Evolutionary conservation across 2,329 filamentous ascomycete genomes (phyloP).

Genomic region (Coniochaeta sp.): DNA sequence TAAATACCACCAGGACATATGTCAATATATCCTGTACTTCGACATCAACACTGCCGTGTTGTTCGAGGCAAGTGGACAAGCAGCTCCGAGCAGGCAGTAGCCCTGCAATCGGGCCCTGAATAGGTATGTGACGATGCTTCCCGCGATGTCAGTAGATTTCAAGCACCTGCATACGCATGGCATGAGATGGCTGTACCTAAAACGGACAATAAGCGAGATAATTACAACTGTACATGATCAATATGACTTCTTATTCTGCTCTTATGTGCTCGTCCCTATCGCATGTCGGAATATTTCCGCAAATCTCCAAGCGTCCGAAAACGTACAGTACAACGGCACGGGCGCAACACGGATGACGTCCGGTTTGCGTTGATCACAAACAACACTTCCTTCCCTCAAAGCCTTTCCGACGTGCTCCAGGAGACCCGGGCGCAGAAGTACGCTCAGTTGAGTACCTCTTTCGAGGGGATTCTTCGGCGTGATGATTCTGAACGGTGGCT

Average conservation of each 20-base stretch:
- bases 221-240: neutral
- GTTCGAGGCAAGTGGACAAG: no score
- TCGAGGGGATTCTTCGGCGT: conserved; percentile 62
- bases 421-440: conserved; percentile 60
- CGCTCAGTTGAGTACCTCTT: conserved; percentile 72
- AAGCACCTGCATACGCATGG: no score
- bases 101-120: no score
- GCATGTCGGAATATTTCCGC: conserved; percentile 12
- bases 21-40: no score
- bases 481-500: conserved; percentile 50
- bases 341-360: conserved; percentile 81
- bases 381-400: conserved; percentile 61
- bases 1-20: no score
- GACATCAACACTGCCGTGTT: no score
- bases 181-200: no score
- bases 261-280: conserved; percentile 5
- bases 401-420: conserved; percentile 59
- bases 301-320: conserved; percentile 51
- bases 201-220: no score
- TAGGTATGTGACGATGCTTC: no score
- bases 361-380: conserved; percentile 78
- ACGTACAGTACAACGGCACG: conserved; percentile 76
- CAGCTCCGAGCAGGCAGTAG: no score
- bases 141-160: no score
- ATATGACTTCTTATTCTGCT: neutral